Evolutionary conservation across 257 asterid genomes (phyloP).

Genomic region (Eucommia ulmoides): DNA sequence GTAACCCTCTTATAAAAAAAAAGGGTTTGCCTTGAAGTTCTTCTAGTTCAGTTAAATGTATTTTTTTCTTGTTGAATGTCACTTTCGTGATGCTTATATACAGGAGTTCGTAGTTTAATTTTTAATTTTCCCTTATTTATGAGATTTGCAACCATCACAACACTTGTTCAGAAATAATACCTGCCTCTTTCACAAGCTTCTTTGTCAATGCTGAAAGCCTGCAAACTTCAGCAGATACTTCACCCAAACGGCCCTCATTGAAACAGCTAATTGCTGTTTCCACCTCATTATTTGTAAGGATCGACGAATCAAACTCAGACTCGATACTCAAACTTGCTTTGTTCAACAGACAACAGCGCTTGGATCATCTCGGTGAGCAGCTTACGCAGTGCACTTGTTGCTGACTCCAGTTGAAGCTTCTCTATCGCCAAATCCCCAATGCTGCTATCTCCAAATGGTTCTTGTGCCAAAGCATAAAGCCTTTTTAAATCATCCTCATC

Average conservation of each 20-base stretch:
- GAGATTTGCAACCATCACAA: too few species aligned
- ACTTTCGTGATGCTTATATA: too few species aligned
- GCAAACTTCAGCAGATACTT: conserved; percentile 42
- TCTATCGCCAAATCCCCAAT: conserved; percentile 56
- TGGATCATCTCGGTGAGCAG: conserved; percentile 67
- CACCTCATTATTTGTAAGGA: conserved; percentile 2
- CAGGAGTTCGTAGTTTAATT: too few species aligned
- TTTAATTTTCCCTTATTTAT: too few species aligned
- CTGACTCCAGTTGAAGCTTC: conserved; percentile 56
- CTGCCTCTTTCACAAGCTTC: conserved; percentile 52
- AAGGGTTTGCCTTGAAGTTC: too few species aligned
- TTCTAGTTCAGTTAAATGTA: too few species aligned
- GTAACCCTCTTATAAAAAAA: too few species aligned
- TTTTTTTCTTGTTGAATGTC: too few species aligned
- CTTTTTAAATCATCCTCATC: conserved; percentile 34
- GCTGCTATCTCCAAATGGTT: conserved; percentile 37
- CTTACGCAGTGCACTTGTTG: conserved; percentile 48
- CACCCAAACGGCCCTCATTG: conserved; percentile 14
- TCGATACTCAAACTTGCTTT: conserved; percentile 25
- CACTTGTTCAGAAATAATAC: conserved; percentile 12
- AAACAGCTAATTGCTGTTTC: conserved; percentile 8
- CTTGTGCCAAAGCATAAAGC: conserved; percentile 49
- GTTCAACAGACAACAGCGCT: conserved; percentile 41
- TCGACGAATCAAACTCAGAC: conserved; percentile 16
- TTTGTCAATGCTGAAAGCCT: conserved; percentile 56